Percentiles rank a stretch among this genome's conserved stretches.
These are phyloP conservation scores for Flaveria robusta DNA, from an alignment of 129 eudicot species.

Conservation along the genomic window DNA sequence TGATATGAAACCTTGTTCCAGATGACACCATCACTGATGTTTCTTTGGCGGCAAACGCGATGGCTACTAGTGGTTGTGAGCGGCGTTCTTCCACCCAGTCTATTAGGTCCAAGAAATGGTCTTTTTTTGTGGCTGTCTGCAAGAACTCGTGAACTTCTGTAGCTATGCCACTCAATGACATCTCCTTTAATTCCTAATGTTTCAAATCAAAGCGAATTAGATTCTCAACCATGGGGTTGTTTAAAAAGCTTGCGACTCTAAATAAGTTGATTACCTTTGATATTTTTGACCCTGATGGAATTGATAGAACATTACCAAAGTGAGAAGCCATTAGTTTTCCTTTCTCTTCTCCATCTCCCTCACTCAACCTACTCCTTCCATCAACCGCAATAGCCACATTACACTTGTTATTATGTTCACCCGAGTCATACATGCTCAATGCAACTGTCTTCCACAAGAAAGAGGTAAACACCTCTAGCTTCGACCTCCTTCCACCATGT, in stretches of 20 bases:
- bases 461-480: slow-evolving; percentile 51
- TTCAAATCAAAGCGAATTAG: background rate
- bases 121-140: slow-evolving; percentile 35
- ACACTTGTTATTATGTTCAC: slow-evolving; percentile 19
- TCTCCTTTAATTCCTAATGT: slow-evolving; percentile 29
- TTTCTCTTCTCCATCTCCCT: slow-evolving; percentile 41
- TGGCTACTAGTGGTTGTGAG: slow-evolving; percentile 40
- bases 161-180: slow-evolving; percentile 45
- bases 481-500: slow-evolving; percentile 35
- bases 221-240: background rate
- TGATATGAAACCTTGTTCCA: slow-evolving; percentile 44
- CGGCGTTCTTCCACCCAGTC: slow-evolving; percentile 74
- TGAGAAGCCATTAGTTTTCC: slow-evolving; percentile 26
- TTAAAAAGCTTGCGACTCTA: background rate
- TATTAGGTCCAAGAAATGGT: slow-evolving; percentile 60
- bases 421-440: slow-evolving; percentile 15
- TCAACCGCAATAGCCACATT: slow-evolving; percentile 55
- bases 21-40: slow-evolving; percentile 56
- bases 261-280: slow-evolving; percentile 5
- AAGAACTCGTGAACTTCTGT: slow-evolving; percentile 43
- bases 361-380: slow-evolving; percentile 48
- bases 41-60: slow-evolving; percentile 30
- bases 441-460: slow-evolving; percentile 39
- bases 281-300: slow-evolving; percentile 48
- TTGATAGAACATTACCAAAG: slow-evolving; percentile 56